phyloP scores from a whole-genome alignment of 106 monocot species.

The Acorus calamus region DNA sequence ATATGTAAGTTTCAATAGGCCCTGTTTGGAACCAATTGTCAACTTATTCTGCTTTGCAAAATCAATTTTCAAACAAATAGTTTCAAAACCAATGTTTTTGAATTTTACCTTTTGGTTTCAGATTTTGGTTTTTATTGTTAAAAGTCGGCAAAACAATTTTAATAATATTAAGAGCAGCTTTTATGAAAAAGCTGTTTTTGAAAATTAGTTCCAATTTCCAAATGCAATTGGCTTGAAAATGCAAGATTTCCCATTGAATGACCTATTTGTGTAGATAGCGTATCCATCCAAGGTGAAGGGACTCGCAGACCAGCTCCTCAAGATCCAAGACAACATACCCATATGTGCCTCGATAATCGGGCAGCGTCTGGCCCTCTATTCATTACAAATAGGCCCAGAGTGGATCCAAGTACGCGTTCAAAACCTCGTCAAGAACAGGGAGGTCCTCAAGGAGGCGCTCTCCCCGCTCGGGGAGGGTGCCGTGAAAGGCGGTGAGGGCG shows the following conservation, averaged over 20 bases:
- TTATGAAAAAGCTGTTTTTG: too few relatives aligned
- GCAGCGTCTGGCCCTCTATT: slow-evolving; percentile 71
- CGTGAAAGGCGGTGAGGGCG: slow-evolving; percentile 88
- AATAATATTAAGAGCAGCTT: too few relatives aligned
- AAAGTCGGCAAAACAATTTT: not conserved
- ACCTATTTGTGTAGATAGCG: slow-evolving; percentile 51
- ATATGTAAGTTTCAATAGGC: slow-evolving; percentile 52
- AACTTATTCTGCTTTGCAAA: too few relatives aligned
- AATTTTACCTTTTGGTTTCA: not conserved
- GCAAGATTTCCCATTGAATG: too few relatives aligned
- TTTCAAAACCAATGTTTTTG: too few relatives aligned
- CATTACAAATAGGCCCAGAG: slow-evolving; percentile 54
- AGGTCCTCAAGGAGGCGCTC: slow-evolving; percentile 53
- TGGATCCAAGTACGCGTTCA: slow-evolving; percentile 68
- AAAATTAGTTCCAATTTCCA: too few relatives aligned
- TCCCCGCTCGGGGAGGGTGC: slow-evolving; percentile 66
- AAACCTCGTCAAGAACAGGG: slow-evolving; percentile 67
- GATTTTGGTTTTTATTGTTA: not conserved
- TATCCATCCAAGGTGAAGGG: slow-evolving; percentile 63
- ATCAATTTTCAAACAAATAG: too few relatives aligned
- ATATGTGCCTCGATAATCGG: slow-evolving; percentile 93
- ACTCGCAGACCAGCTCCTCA: slow-evolving; percentile 64
- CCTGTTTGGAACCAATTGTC: too few relatives aligned
- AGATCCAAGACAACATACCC: slow-evolving; percentile 97
- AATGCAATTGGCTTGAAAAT: too few relatives aligned